These are phyloP conservation scores for Phaeophleospora eucalypticola DNA, from an alignment of 2,329 filamentous ascomycete genomes.

Conservation along the genomic window DNA sequence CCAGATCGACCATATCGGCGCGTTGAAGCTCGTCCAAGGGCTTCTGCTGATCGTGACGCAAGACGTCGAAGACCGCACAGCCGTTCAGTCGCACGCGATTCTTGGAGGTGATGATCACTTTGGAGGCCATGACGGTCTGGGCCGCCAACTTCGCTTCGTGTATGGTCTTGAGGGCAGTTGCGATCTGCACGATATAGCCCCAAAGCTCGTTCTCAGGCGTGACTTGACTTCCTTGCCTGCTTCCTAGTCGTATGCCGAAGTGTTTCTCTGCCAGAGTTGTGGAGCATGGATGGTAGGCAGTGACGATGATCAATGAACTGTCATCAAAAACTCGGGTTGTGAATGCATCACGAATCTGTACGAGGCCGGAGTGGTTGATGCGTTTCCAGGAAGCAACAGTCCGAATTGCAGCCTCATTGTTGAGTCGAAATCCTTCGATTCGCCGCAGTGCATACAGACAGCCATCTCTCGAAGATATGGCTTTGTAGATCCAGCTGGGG, in stretches of 20 bases:
- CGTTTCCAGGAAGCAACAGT: conserved; percentile 86
- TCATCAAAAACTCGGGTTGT: conserved; percentile 91
- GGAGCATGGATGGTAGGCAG: conserved; percentile 85
- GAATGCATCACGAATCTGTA: conserved; percentile 86
- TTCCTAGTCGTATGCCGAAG: conserved; percentile 41
- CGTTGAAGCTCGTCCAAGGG: conserved; percentile 74
- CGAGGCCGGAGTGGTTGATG: conserved; percentile 74
- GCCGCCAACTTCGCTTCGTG: conserved; percentile 78
- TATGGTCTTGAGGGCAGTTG: conserved; percentile 80
- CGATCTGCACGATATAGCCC: conserved; percentile 88
- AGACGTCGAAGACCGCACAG: conserved; percentile 84
- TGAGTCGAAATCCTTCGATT: conserved; percentile 83
- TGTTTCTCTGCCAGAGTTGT: conserved; percentile 87
- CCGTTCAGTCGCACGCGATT: conserved; percentile 84
- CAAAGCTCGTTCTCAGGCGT: conserved; percentile 70
- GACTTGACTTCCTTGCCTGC: conserved; percentile 21
- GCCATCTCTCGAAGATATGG: conserved; percentile 81
- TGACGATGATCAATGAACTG: conserved; percentile 89
- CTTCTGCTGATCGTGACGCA: conserved; percentile 70
- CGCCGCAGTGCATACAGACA: conserved; percentile 82
- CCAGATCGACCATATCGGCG: conserved; percentile 81
- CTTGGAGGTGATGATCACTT: conserved; percentile 85
- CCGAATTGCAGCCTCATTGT: conserved; percentile 82
- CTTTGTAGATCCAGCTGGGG: conserved; percentile 93
- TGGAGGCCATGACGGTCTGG: conserved; percentile 78